Base-by-base conservation (phyloP, 768 basidiomycete genomes). In the Jaapia argillacea region DNA sequence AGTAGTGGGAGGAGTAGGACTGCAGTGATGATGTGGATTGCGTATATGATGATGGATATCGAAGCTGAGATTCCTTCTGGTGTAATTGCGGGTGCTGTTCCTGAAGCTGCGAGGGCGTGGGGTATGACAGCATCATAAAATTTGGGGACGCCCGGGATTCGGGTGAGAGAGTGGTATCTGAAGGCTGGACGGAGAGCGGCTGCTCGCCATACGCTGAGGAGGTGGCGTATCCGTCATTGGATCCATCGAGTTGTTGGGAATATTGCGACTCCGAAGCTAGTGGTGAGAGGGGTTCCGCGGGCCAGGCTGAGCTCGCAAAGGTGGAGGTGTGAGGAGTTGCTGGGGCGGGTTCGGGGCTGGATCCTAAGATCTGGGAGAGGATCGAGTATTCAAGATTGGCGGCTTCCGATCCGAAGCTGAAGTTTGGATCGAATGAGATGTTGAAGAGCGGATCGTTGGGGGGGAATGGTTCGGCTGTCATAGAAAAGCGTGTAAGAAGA, bases 311-410 rank as follows among this genome's bases (percentile, higher is more conserved):
- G 43, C 48, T 61, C 2, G 61, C 55, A 0, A 69, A 47, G 20
- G 36, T 46, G 2, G 56, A 39, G n/a, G n/a, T n/a, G n/a, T n/a
- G n/a, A 10, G 28, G 28, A 10, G 28, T 10, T 10, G 60, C 28
- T 63, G 62, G 5, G 63, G 59, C 3, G 63, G 76, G 57, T 79
- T 81, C 25, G 81, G 74, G 51, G 79, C 85, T 33, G 10, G 28
- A 33, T 28, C 87, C 90, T 40, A 98, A 73, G 57, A 98, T 93
- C 20, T 85, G 79, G 38, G 87, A 89, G 4, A 98, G 77, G 51
- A 96, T 94, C 39, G 89, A 89, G 62, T 96, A 98, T 58, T 98
- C 94, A 48, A 90, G 70, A 58, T 92, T 92, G 20, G 90, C 91
- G 6, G 87, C 89, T 59, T 92, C 87, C 36, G 88, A 90, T 41